Base-by-base conservation (phyloP, 768 basidiomycete species). In the Podaxis rugospora region DNA sequence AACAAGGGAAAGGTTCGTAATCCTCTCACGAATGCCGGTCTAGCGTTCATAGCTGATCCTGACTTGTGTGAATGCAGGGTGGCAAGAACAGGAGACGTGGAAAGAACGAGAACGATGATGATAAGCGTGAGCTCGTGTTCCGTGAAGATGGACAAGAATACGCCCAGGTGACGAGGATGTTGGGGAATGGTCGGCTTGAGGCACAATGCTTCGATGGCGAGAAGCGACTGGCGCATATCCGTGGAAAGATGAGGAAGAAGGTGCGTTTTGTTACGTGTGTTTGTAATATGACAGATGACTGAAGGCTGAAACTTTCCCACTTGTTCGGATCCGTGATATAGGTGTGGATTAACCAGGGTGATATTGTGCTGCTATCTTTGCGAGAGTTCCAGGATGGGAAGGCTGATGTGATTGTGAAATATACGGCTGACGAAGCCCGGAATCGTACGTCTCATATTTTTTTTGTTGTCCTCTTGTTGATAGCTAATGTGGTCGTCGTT, bases 181-280 rank as follows among this genome's bases (percentile, higher is more conserved):
- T 99, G 46, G 97, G 97, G 32, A 99, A 99, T 70, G 96, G 97
- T 18, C 89, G 95, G 44, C 76, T 99, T 61, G 96, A 98, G 79
- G 96, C 95, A 2, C 85, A 89, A 69, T 98, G 96, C 78, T 98
- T 98, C 71, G 97, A 99, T 72, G 96, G 97, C 28, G 95, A 96
- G 83, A 98, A 97, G 77, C 82, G 97, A 70, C 79, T 98, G 73
- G 95, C 94, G 7, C 97, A 99, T 72, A 98, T 99, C 68, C 84
- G 97, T 76, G 97, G 97, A 40, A 98, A 98, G 80, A 95, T 99
- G 96, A 80, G 97, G 68, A 99, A 98, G 79, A 99, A 99, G 90
- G 96, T 90, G 66, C 63, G 85, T 74, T 5, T 47, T 7, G n/a
- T 53, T 44, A 25, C 40, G 25, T 39, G n/a, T 25, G 18, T 16